A percentile compares a stretch with the other conserved stretches of the same genome.
These are phyloP conservation scores for Mycena latifolia DNA, from an alignment of 768 basidiomycete species.

Conservation along the genomic window DNA sequence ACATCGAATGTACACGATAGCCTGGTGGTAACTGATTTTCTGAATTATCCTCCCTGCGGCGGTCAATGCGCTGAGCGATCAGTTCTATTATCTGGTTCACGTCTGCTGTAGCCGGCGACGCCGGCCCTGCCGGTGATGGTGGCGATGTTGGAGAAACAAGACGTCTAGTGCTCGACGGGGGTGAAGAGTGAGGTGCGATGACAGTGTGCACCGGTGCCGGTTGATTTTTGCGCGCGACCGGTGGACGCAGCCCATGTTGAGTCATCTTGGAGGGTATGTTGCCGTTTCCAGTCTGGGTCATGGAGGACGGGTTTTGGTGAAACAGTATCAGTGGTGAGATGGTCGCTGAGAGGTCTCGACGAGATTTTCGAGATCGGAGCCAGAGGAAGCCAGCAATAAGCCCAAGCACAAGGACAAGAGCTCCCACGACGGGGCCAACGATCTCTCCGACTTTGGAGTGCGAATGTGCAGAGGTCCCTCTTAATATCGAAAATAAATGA, in stretches of 20 bases:
- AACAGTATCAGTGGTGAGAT: slow-evolving; percentile 10
- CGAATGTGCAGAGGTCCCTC: background rate
- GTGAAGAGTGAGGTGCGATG: background rate
- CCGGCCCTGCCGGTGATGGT: too few species aligned
- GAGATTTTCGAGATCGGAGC: slow-evolving; percentile 10
- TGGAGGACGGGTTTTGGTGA: background rate
- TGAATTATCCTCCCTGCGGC: background rate
- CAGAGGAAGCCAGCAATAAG: background rate
- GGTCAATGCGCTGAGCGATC: slow-evolving; percentile 31
- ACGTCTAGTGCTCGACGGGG: background rate
- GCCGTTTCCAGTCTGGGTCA: background rate
- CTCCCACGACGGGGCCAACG: slow-evolving; percentile 14
- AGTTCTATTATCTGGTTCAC: slow-evolving; percentile 26
- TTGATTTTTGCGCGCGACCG: background rate
- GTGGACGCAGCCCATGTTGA: too few species aligned
- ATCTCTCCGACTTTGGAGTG: slow-evolving; percentile 11
- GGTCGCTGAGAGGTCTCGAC: background rate
- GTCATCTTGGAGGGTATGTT: too few species aligned
- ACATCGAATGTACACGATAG: slow-evolving; percentile 7
- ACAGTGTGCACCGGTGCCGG: too few species aligned
- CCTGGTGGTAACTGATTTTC: background rate
- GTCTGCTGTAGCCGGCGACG: too few species aligned
- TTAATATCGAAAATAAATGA: background rate
- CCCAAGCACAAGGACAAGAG: background rate
- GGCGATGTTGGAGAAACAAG: background rate